Base-by-base conservation (phyloP, 257 asterid species). In the Solanum peruvianum region DNA sequence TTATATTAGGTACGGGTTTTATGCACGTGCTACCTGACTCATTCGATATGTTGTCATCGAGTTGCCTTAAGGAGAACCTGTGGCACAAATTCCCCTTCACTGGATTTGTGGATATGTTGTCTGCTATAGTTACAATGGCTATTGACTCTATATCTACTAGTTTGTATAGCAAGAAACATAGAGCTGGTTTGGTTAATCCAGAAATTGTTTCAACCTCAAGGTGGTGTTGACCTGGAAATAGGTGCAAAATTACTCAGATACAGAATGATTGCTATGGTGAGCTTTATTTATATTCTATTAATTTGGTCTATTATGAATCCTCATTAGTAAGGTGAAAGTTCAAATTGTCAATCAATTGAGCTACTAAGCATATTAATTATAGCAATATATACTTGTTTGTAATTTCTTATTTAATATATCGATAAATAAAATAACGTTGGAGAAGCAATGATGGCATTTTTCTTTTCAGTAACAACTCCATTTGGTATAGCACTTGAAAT, bases 1-100 rank as follows among this genome's bases (percentile, higher is more conserved):
- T 93, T 9, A 94, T 94, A 3, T 84, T 94, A 0, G 97, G 90
- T 21, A 93, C 95, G 1, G 97, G 94, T 0, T 94, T 93, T 82
- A 94, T 91, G 95, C 96, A 93, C 87, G 95, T 94, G 0, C n/a
- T 93, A 16, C 98, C 95, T 0, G 95, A 93, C 8, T 93, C 98
- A 0, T 93, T 91, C 81, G 94, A 93, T 76, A 91, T 90, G 94
- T 47, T 94, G 42, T 86, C 89, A 2, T 93, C 98, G 1, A 83
- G 66, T 3, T 94, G 96, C 44, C 45, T 94, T 87, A 10, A 84
- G 3, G 94, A 94, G 0, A 90, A 91, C n/a, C 94, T 94, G 0
- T 93, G 95, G 96, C 95, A 92, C 5, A 91, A 91, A 66, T 94
- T 94, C 9, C 95, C 96, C 0, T 94, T 92, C 80, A 87, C 96